Conservation (phyloP, 208 protist species). For the Strigomonas culicis region DNA sequence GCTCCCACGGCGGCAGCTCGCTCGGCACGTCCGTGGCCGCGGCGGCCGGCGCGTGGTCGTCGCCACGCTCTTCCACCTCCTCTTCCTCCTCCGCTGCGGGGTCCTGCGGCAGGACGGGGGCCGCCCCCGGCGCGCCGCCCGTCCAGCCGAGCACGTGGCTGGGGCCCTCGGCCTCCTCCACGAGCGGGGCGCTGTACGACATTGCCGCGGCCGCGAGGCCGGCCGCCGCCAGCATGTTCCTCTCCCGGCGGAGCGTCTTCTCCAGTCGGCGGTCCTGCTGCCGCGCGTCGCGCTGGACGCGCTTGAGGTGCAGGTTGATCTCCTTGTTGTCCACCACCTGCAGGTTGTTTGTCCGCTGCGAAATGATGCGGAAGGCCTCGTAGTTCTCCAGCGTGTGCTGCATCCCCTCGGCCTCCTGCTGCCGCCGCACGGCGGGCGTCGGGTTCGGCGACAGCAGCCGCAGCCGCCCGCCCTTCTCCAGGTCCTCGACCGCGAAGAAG, state of each 20-base stretch:
- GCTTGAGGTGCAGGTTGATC: constrained; percentile 83
- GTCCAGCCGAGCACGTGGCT: constrained; percentile 8
- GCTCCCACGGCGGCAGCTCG: constrained; percentile 85
- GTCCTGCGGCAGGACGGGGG: neutral
- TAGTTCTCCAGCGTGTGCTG: constrained; percentile 80
- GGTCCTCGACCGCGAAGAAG: constrained; percentile 37
- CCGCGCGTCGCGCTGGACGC: constrained; percentile 43
- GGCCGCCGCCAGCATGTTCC: constrained; percentile 55
- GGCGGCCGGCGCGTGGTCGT: neutral
- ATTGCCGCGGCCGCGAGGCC: constrained; percentile 67
- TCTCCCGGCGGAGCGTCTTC: constrained; percentile 56
- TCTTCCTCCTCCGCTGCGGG: neutral
- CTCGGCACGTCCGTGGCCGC: constrained; percentile 6
- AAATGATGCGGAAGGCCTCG: constrained; percentile 85
- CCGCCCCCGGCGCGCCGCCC: neutral
- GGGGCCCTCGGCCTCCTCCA: constrained; percentile 7
- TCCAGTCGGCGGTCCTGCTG: constrained; percentile 46
- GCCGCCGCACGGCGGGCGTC: constrained; percentile 64
- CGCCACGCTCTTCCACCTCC: neutral
- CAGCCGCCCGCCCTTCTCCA: constrained; percentile 11
- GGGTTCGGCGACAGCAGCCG: constrained; percentile 19
- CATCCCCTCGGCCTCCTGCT: constrained; percentile 77
- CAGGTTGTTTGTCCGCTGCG: constrained; percentile 85
- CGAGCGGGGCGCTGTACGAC: constrained; percentile 35
- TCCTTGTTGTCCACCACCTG: constrained; percentile 89